A percentile compares a stretch with the other conserved stretches of the same genome.
phyloP scores from a whole-genome alignment of 2,329 filamentous ascomycete species.

The Ceratocystis lukuohia region DNA sequence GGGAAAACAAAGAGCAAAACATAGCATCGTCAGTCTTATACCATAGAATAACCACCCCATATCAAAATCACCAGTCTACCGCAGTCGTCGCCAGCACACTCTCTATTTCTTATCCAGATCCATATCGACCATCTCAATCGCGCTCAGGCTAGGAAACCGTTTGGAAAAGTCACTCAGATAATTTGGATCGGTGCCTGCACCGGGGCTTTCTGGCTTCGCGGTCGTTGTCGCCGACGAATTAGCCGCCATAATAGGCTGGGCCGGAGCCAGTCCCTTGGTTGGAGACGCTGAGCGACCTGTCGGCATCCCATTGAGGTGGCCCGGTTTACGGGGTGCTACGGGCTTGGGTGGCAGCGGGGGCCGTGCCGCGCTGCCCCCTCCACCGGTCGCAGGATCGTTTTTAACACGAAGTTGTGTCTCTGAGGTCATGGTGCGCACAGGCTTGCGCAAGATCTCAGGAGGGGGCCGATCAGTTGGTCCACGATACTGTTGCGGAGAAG shows the following conservation, averaged over 20 bases:
- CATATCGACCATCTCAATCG: slow-evolving; percentile 79
- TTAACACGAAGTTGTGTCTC: slow-evolving; percentile 22
- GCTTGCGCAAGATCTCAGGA: slow-evolving; percentile 15
- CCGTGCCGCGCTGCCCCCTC: slow-evolving; percentile 9
- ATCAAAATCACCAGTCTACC: neutral
- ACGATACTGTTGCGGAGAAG: neutral
- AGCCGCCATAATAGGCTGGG: slow-evolving; percentile 27
- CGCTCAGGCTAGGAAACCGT: slow-evolving; percentile 70
- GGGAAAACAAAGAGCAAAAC: neutral
- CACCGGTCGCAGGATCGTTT: slow-evolving; percentile 13
- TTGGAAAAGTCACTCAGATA: slow-evolving; percentile 62
- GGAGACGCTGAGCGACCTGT: slow-evolving; percentile 30
- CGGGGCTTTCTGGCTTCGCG: slow-evolving; percentile 22
- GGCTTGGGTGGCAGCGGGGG: slow-evolving; percentile 29
- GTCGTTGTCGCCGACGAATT: slow-evolving; percentile 25
- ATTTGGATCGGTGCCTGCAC: slow-evolving; percentile 46
- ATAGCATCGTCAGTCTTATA: neutral
- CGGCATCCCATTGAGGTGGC: slow-evolving; percentile 44
- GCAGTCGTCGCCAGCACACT: neutral
- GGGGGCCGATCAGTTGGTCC: neutral
- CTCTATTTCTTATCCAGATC: slow-evolving; percentile 31
- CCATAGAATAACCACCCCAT: neutral
- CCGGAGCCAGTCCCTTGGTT: slow-evolving; percentile 27
- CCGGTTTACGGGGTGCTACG: slow-evolving; percentile 46
- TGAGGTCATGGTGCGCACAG: slow-evolving; percentile 14